Percentiles rank a stretch among this genome's conserved stretches.
Conservation (phyloP, 2,329 filamentous ascomycete species). For the Aureobasidium vineae region DNA sequence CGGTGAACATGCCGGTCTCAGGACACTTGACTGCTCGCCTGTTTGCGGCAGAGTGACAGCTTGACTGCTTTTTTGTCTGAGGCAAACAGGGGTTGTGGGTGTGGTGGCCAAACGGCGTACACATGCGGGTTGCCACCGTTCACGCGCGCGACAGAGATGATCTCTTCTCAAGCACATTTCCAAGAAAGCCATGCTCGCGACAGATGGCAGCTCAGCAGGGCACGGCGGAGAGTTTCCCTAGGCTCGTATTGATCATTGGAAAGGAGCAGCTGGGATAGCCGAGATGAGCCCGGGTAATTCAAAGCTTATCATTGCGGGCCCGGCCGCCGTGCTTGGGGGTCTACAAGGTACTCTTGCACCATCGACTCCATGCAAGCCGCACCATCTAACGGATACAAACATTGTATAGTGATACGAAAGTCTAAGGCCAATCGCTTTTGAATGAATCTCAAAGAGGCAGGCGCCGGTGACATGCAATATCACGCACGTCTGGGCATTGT, state of each 20-base stretch:
- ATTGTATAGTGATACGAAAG: background rate
- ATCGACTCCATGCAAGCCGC: background rate
- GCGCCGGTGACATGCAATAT: background rate
- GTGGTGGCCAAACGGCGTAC: background rate
- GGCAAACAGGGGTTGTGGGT: background rate
- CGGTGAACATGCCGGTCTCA: constrained; percentile 3
- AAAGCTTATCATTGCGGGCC: constrained; percentile 23
- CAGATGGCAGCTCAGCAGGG: constrained; percentile 13
- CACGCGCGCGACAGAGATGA: background rate
- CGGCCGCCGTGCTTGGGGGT: background rate
- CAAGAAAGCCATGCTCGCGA: background rate
- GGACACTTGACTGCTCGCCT: background rate
- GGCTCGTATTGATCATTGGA: constrained; percentile 1
- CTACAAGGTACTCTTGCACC: background rate
- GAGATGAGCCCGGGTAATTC: constrained; percentile 14
- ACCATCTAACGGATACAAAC: too few species aligned
- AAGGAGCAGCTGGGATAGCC: background rate
- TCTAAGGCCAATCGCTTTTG: background rate
- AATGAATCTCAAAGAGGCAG: constrained; percentile 1
- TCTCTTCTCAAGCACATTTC: background rate
- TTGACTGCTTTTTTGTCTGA: too few species aligned
- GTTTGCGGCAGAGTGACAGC: background rate
- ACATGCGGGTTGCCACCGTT: background rate
- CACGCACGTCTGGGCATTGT: background rate
- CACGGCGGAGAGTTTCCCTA: background rate